Evolutionary conservation across 1,284 basidiomycete species (phyloP), one percentile per base, ranked within the genome.

Genomic region (Bjerkandera adusta): DNA sequence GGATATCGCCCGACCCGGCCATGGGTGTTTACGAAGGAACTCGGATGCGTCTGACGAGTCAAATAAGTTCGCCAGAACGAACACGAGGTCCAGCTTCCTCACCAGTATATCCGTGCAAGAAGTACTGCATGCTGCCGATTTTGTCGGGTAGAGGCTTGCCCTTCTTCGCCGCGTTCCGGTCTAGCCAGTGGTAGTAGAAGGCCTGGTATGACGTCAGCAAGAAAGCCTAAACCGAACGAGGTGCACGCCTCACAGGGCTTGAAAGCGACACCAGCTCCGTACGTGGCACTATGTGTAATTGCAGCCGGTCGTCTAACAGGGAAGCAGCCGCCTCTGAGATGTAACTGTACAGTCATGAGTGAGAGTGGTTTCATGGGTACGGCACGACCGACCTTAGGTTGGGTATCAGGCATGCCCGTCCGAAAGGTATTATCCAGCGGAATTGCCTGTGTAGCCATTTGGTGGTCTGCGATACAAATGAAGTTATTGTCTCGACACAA

Each of bases 181-280:
- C 91, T 33, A 92, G 69, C 89, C 89, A 94, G 61, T 91, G 89
- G 57, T 93, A 94, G 65, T 89, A 93, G 67, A 93, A 93, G 4
- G 89, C 85, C 79, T 91, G 54, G 16, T 13, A 47, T 30, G 45
- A 33, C 24, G 26, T 41, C 39, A 33, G 45, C 13, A 37, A 32
- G 15, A 16, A 48, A 36, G 24, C 25, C 7, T 38, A 15, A 8
- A 16, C 13, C 26, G 12, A 24, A 25, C 26, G 3, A 3, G 4
- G 16, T 8, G 25, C 13, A 26, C 35, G 24, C 63, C 81, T 51
- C 54, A 88, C 88, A 3, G 80, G 82, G 58, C 85, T 92, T 11
- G 89, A 85, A 27, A 96, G 70, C 0, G 85, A 85, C 21, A 91
- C 89, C 1, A 96, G 73, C 57, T 91, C 81, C 1, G 93, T 96